These are phyloP conservation scores for Vaucheria bursata DNA, from an alignment of 352 stramenopile species.

Conservation along the genomic window DNA sequence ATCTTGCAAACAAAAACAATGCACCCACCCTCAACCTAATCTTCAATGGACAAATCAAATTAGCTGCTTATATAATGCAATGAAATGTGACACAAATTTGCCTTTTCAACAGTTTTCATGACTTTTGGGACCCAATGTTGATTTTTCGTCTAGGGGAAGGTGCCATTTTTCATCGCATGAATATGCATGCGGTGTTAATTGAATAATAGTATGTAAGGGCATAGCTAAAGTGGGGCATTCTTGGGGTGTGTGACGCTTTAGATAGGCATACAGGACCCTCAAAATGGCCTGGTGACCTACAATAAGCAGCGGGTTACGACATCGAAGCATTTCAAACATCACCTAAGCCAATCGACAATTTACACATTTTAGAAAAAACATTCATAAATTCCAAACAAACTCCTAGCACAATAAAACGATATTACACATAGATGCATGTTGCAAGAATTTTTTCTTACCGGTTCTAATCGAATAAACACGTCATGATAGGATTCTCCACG, in stretches of 20 bases:
- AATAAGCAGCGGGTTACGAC: constrained; percentile 63
- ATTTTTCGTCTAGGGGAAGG: constrained; percentile 55
- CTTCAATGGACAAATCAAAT: no score
- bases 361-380: no score
- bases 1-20: no score
- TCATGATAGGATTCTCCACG: constrained; percentile 83
- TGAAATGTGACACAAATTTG: no score
- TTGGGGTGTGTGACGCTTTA: constrained; percentile 71
- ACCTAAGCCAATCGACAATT: no score
- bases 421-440: no score
- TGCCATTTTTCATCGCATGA: constrained; percentile 79
- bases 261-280: constrained; percentile 74
- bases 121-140: background rate
- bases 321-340: constrained; percentile 82
- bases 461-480: constrained; percentile 80
- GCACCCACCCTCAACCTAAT: no score
- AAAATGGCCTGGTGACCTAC: constrained; percentile 81
- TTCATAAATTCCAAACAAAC: no score
- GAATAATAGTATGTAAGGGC: constrained; percentile 75
- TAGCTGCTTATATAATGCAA: no score
- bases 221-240: constrained; percentile 79
- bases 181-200: constrained; percentile 78
- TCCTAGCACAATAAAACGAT: no score
- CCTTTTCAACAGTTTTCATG: no score
- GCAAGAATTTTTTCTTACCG: no score